Evolutionary conservation across 139 green algal species (phyloP), one percentile per base, ranked within the genome.

Genomic region (Nannochloris sp.): DNA sequence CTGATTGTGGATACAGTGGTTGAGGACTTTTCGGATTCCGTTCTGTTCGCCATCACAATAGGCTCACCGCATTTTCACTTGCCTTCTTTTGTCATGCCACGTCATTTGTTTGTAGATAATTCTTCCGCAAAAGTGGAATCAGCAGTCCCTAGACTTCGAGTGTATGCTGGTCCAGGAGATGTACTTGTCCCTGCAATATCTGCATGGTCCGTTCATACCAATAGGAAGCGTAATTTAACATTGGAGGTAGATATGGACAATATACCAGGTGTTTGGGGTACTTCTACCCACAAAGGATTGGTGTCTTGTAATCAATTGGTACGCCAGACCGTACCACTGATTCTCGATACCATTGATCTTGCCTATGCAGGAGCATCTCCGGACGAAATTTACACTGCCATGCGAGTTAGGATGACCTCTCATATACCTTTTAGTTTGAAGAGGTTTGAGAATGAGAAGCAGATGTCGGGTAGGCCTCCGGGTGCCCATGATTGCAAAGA

Each of bases 251-350:
- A 55, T 23, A 56, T 66, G 36, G 60, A 66, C 23, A 44, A 66
- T 23, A 45, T 66, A 13, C 60, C 60, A 43, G 60, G 60, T 1
- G 60, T 66, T 8, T 66, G 60, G 60, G 16, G 14, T 43, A 55
- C 36, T 43, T 45, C 60, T 13, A 66, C 31, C 6, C 60, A 66
- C 13, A 59, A 66, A 43, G 26, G 48, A n/a, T 26, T 66, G 3
- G 33, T 66, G n/a, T 66, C 60, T 31, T 66, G 60, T 43, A 66
- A 66, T 57, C 60, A 66, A 43, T 43, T 66, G 36, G 60, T 66
- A 6, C 1, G 60, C 28, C 14, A 20, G 14, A 25, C n/a, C 4
- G 36, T 66, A 23, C 31, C 60, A 40, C 40, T 57, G 6, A 23
- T 66, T 13, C 25, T 66, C 9, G 48, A 66, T 56, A 16, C 9